Percentiles rank a stretch among this genome's conserved stretches.
phyloP scores from a whole-genome alignment of 75 land plant genomes.

The Cupressus sempervirens region DNA sequence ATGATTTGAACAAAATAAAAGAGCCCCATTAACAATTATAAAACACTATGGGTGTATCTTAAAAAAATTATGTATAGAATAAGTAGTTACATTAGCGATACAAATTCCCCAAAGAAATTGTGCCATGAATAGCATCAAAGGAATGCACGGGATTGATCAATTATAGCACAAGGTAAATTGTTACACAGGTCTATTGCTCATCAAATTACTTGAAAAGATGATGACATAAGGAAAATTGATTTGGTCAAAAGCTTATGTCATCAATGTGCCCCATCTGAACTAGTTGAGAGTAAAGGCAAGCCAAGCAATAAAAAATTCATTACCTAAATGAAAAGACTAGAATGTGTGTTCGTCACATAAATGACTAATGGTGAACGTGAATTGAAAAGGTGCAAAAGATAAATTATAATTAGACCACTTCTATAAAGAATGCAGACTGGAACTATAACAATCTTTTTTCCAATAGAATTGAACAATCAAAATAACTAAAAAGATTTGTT shows the following conservation, averaged over 20 bases:
- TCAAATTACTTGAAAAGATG: neutral
- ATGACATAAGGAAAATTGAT: neutral
- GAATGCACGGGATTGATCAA: neutral
- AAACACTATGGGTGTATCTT: neutral
- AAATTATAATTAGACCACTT: neutral
- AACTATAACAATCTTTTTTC: neutral
- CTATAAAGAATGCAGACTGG: neutral
- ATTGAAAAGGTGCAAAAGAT: constrained; percentile 1
- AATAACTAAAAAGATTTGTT: neutral
- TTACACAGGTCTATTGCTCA: neutral
- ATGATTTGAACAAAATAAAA: neutral
- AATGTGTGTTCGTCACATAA: neutral
- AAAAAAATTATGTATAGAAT: neutral
- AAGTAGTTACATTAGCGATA: neutral
- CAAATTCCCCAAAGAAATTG: neutral
- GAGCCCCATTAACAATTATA: neutral
- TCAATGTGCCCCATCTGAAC: neutral
- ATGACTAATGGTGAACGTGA: neutral
- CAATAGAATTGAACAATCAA: neutral
- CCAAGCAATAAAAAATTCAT: neutral
- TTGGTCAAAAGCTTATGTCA: neutral
- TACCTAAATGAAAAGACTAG: neutral
- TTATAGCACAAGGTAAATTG: neutral
- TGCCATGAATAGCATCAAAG: neutral
- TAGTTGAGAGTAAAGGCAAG: neutral